phyloP scores from a whole-genome alignment of 1,284 basidiomycete species.

The Cystobasidiaceae sp. region DNA sequence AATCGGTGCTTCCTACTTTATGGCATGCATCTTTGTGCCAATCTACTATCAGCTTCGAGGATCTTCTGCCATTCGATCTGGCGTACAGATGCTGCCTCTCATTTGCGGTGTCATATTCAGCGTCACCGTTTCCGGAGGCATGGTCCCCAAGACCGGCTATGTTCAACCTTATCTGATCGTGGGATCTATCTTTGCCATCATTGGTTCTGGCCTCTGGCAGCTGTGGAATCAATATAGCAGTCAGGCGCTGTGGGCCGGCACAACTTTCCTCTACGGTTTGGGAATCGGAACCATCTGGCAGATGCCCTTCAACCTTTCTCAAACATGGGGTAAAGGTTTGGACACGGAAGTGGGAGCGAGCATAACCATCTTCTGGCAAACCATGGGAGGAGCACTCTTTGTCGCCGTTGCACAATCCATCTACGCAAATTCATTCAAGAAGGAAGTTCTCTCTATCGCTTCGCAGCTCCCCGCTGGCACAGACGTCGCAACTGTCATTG shows the following conservation, averaged over 20 bases:
- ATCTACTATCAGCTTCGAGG: constrained; percentile 42
- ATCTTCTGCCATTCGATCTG: constrained; percentile 38
- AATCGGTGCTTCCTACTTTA: constrained; percentile 20
- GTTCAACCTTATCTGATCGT: constrained; percentile 31
- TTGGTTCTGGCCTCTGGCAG: background rate
- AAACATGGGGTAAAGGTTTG: background rate
- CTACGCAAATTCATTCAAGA: background rate
- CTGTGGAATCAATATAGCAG: background rate
- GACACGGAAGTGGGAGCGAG: background rate
- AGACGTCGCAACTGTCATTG: background rate
- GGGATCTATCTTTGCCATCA: background rate
- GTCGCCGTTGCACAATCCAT: background rate
- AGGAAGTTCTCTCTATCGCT: background rate
- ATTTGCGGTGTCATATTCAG: constrained; percentile 40
- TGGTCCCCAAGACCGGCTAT: constrained; percentile 38
- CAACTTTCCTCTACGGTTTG: background rate
- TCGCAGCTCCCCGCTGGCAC: background rate
- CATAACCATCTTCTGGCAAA: background rate
- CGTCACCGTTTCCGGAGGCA: constrained; percentile 38
- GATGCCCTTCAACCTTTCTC: background rate
- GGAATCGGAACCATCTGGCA: background rate
- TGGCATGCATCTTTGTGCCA: constrained; percentile 21
- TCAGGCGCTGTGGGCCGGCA: background rate
- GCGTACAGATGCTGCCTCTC: constrained; percentile 42
- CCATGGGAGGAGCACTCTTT: background rate